phyloP scores from a whole-genome alignment of 768 basidiomycete genomes.

The Macrolepiota dolichaula region DNA sequence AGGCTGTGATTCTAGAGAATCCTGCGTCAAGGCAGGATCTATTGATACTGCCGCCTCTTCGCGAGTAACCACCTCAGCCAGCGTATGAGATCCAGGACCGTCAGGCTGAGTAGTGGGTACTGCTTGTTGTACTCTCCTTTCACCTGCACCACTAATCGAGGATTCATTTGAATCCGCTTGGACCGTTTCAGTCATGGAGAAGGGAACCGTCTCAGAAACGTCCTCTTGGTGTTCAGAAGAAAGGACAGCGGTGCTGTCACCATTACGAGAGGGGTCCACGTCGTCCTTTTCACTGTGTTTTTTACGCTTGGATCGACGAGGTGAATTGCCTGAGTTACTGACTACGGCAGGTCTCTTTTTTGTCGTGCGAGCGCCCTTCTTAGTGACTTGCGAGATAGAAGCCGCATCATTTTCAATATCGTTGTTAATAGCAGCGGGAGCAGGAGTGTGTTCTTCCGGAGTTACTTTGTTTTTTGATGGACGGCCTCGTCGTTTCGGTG shows the following conservation, averaged over 20 bases:
- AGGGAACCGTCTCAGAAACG: background rate
- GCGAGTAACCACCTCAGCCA: background rate
- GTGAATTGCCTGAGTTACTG: background rate
- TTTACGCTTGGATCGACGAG: background rate
- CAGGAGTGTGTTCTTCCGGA: background rate
- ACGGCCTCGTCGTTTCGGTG: conserved; percentile 39
- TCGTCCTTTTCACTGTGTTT: background rate
- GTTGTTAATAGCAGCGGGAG: conserved; percentile 1
- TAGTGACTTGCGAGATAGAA: conserved; percentile 14
- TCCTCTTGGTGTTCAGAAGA: background rate
- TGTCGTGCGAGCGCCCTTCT: conserved; percentile 32
- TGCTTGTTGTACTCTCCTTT: background rate
- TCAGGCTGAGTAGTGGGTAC: background rate
- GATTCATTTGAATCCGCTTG: background rate
- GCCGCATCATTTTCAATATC: background rate
- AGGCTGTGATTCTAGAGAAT: background rate
- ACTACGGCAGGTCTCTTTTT: conserved; percentile 17
- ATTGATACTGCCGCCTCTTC: background rate
- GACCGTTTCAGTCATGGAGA: background rate
- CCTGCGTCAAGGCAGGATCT: background rate
- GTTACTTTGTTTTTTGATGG: conserved; percentile 21
- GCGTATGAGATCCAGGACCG: background rate
- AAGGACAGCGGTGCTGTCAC: background rate
- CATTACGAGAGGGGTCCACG: background rate
- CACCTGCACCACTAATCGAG: background rate